Conservation (phyloP, 148 eudicot species). For the Nyssa sinensis region DNA sequence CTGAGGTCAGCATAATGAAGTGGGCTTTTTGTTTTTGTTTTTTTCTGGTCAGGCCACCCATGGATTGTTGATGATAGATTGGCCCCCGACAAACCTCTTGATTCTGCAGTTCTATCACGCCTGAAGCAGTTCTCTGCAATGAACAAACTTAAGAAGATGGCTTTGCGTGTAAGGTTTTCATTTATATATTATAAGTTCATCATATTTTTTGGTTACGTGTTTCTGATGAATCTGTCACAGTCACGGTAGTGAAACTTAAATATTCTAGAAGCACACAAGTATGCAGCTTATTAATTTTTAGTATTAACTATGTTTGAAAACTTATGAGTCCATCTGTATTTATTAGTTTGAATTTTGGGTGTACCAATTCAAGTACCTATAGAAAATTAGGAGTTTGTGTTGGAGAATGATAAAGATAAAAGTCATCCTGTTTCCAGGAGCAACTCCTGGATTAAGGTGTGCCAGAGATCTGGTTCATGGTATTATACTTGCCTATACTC, state of each 20-base stretch:
- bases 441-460: background rate
- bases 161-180: conserved; percentile 55
- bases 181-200: background rate
- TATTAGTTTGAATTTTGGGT: background rate
- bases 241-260: background rate
- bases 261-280: background rate
- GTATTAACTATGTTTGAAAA: background rate
- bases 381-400: background rate
- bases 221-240: background rate
- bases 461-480: background rate
- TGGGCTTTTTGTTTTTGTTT: conserved; percentile 3
- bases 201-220: background rate
- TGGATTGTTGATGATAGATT: conserved; percentile 73
- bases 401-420: background rate
- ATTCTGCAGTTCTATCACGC: conserved; percentile 68
- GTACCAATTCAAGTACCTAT: background rate
- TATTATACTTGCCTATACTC: background rate
- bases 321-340: background rate
- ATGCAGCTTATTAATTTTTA: background rate
- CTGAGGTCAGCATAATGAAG: background rate
- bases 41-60: conserved; percentile 65
- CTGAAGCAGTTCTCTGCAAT: conserved; percentile 75
- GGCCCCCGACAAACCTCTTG: conserved; percentile 74
- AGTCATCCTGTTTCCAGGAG: background rate
- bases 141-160: conserved; percentile 92